These are phyloP conservation scores for Hypoxylon sp. DNA, from an alignment of 2,329 filamentous ascomycete species.

Conservation along the genomic window DNA sequence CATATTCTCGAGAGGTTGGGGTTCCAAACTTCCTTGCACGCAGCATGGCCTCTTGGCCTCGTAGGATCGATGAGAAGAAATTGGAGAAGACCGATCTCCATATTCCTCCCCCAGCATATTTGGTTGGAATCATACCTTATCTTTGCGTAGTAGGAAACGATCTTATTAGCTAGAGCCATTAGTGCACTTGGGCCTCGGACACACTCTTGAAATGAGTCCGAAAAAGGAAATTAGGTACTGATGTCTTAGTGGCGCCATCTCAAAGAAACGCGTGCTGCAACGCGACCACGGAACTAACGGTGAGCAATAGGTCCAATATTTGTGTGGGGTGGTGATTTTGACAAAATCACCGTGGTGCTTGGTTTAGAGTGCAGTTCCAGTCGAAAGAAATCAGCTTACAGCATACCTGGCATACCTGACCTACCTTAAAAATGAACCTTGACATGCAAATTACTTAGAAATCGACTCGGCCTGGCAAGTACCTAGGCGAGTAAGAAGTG, in stretches of 20 bases:
- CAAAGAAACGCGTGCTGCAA: constrained; percentile 17
- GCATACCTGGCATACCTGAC: not conserved
- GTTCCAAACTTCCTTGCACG: constrained; percentile 29
- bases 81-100: constrained; percentile 38
- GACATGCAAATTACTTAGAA: not conserved
- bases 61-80: constrained; percentile 40
- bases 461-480: not conserved
- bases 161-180: constrained; percentile 11
- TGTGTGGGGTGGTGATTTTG: not conserved
- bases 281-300: constrained; percentile 6
- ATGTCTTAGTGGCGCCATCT: constrained; percentile 28
- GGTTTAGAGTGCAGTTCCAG: not conserved
- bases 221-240: constrained; percentile 34
- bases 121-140: constrained; percentile 18
- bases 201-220: constrained; percentile 25
- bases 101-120: constrained; percentile 5
- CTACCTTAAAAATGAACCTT: not conserved
- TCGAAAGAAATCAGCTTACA: not conserved
- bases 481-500: not conserved
- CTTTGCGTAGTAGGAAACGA: constrained; percentile 14
- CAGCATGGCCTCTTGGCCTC: constrained; percentile 19
- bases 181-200: constrained; percentile 27
- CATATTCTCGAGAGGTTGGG: constrained; percentile 40
- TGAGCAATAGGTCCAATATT: not conserved
- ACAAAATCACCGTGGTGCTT: not conserved